These are phyloP conservation scores for Bonia amplexicaulis DNA, from an alignment of 176 grass and related monocot species.

Conservation along the genomic window DNA sequence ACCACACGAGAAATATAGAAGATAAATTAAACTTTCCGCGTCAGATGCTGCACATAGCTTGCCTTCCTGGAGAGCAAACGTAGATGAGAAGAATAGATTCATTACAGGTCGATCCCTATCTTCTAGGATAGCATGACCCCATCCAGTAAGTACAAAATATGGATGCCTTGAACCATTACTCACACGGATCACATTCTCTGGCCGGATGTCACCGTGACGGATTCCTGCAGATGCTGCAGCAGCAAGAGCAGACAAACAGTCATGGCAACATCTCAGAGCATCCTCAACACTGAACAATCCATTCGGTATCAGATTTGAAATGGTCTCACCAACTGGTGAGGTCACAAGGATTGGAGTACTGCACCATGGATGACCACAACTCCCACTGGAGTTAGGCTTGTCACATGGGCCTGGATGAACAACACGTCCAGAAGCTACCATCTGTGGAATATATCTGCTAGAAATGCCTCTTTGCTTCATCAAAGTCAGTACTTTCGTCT, in stretches of 20 bases:
- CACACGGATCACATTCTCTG: conserved; percentile 85
- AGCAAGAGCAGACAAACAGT: conserved; percentile 86
- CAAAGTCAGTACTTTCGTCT: conserved; percentile 72
- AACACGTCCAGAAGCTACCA: conserved; percentile 62
- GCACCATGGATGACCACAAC: conserved; percentile 81
- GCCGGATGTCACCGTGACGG: conserved; percentile 74
- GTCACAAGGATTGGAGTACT: conserved; percentile 83
- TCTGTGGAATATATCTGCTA: conserved; percentile 76
- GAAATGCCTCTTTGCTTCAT: conserved; percentile 91
- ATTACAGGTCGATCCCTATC: conserved; percentile 76
- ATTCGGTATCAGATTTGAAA: conserved; percentile 72
- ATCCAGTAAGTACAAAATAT: conserved; percentile 80
- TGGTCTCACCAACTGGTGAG: conserved; percentile 72
- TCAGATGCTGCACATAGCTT: conserved; percentile 92
- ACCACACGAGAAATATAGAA: conserved; percentile 85
- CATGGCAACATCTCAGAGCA: conserved; percentile 95
- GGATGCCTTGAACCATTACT: conserved; percentile 56
- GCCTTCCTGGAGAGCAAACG: conserved; percentile 86
- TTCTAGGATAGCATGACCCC: conserved; percentile 95
- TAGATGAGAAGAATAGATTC: conserved; percentile 93
- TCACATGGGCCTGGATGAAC: conserved; percentile 73
- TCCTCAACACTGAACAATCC: conserved; percentile 88
- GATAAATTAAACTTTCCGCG: conserved; percentile 87
- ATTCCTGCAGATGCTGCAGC: conserved; percentile 68
- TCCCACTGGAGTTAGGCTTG: conserved; percentile 57